phyloP scores from a whole-genome alignment of 371 early-diverging fungal genomes.

The Apophysomyces ossiformis region DNA sequence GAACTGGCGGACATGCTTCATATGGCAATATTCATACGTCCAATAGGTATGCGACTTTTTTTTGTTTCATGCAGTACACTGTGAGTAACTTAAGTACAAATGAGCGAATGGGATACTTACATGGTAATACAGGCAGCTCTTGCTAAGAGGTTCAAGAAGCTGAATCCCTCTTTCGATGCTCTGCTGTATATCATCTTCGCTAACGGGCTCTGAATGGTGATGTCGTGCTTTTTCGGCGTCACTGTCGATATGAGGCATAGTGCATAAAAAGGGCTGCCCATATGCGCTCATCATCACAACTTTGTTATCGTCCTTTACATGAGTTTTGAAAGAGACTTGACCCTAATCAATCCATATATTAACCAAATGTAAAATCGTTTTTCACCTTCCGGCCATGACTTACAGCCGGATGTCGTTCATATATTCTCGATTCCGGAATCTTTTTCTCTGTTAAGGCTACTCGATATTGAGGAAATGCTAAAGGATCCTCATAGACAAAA shows the following conservation, averaged over 20 bases:
- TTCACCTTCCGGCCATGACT: not conserved
- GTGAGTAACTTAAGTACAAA: not conserved
- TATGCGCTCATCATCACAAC: constrained; percentile 51
- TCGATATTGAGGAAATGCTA: constrained; percentile 58
- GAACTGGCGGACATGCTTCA: constrained; percentile 72
- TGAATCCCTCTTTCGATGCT: constrained; percentile 63
- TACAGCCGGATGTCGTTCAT: constrained; percentile 11
- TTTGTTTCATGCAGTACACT: not conserved
- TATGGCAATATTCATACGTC: constrained; percentile 84
- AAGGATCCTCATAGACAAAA: constrained; percentile 58
- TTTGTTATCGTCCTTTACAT: constrained; percentile 9
- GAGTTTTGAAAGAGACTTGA: constrained; percentile 6
- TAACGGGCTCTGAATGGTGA: constrained; percentile 19
- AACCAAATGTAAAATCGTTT: too few relatives aligned
- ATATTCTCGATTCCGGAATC: constrained; percentile 43
- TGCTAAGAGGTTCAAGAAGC: constrained; percentile 59
- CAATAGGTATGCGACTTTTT: constrained; percentile 68
- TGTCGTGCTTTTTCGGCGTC: constrained; percentile 25
- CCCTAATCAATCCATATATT: not conserved
- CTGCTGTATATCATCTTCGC: constrained; percentile 37
- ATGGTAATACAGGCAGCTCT: constrained; percentile 54
- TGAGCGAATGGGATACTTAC: constrained; percentile 26
- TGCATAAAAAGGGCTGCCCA: constrained; percentile 58
- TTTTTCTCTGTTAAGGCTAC: constrained; percentile 47
- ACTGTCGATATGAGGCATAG: constrained; percentile 42